Conservation (phyloP, 148 eudicot species). For the Rhododendron griersonianum region DNA sequence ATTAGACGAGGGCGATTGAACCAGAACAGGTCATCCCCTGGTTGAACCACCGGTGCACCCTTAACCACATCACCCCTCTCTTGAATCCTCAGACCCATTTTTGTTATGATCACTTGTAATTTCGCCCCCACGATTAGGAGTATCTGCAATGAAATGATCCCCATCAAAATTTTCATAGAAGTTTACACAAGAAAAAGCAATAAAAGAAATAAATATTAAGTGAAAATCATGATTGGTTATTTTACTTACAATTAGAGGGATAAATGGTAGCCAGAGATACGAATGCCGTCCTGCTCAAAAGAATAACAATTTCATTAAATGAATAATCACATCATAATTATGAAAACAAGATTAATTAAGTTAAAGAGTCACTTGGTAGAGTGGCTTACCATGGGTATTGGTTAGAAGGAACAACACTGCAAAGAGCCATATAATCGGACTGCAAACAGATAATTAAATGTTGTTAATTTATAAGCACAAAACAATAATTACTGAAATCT, state of each 20-base stretch:
- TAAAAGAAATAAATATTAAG: background rate
- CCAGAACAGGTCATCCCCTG: constrained; percentile 49
- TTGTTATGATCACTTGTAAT: constrained; percentile 58
- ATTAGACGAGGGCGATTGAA: constrained; percentile 40
- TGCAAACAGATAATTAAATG: constrained; percentile 14
- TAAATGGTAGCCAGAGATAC: constrained; percentile 47
- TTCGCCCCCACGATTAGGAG: constrained; percentile 52
- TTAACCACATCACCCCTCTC: constrained; percentile 48
- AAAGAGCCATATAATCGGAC: constrained; percentile 48
- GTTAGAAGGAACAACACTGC: constrained; percentile 44
- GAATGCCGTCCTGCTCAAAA: constrained; percentile 23
- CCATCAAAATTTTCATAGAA: background rate
- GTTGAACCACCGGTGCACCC: constrained; percentile 46
- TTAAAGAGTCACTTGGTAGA: background rate
- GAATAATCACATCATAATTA: background rate
- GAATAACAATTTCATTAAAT: background rate
- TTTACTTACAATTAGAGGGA: constrained; percentile 41
- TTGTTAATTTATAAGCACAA: background rate
- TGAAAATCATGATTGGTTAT: background rate
- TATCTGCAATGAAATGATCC: constrained; percentile 27
- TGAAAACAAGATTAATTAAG: no score
- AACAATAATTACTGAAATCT: no score
- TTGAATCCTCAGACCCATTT: constrained; percentile 46
- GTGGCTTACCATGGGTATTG: constrained; percentile 40
- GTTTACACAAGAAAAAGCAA: background rate